Percentiles rank a stretch among this genome's conserved stretches.
phyloP scores from a whole-genome alignment of 176 grass and related monocot genomes.

The Oropetium thomaeum region DNA sequence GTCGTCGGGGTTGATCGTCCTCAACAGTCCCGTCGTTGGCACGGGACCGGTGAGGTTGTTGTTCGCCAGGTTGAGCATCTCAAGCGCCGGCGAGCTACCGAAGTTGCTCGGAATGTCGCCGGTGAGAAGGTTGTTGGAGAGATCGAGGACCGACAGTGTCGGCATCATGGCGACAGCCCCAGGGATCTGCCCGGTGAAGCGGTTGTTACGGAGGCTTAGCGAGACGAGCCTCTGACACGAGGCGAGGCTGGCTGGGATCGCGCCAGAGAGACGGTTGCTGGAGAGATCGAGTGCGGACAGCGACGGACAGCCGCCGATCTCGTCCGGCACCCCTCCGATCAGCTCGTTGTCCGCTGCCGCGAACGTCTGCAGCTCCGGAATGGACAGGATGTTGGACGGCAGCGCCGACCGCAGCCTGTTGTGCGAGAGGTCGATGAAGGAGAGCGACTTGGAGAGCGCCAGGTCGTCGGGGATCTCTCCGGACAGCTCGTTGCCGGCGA shows the following conservation, averaged over 20 bases:
- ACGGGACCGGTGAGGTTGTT: conserved; percentile 87
- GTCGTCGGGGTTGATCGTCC: conserved; percentile 86
- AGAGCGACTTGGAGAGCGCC: conserved; percentile 67
- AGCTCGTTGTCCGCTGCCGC: conserved; percentile 85
- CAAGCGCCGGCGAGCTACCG: conserved; percentile 80
- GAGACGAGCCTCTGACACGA: conserved; percentile 76
- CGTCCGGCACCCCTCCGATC: conserved; percentile 61
- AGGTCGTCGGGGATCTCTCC: conserved; percentile 81
- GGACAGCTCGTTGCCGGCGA: conserved; percentile 73
- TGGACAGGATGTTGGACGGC: conserved; percentile 70
- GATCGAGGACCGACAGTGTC: conserved; percentile 80
- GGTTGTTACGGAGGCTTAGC: conserved; percentile 71
- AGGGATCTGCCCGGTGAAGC: conserved; percentile 70
- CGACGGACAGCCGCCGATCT: conserved; percentile 61
- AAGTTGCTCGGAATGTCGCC: conserved; percentile 83
- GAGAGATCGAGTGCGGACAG: conserved; percentile 84
- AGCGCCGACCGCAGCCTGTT: conserved; percentile 68
- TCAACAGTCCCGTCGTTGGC: conserved; percentile 60
- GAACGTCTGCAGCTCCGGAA: conserved; percentile 73
- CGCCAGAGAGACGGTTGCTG: conserved; percentile 66
- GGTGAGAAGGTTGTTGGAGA: conserved; percentile 83
- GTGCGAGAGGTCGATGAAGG: conserved; percentile 93
- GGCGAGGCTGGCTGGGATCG: conserved; percentile 66
- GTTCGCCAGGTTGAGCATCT: conserved; percentile 89
- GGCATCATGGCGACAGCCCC: conserved; percentile 65